Conservation (phyloP, 192 early-diverging fungal genomes). For the Umbelopsis ramanniana region DNA sequence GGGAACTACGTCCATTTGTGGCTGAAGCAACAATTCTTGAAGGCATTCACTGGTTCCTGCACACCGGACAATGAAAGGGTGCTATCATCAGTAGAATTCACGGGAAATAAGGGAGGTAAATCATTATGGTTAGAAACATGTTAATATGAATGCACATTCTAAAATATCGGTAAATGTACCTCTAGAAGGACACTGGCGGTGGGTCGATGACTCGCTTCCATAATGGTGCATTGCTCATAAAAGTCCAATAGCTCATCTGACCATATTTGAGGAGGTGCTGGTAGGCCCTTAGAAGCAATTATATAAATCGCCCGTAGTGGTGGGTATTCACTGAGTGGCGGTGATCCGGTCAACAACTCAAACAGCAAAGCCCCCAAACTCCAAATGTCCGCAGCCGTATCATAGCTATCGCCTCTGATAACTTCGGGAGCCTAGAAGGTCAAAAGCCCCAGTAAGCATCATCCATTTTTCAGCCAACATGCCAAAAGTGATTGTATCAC, state of each 20-base stretch:
- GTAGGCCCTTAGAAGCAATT: not conserved
- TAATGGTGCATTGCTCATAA: slow-evolving; percentile 66
- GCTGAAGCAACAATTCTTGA: not conserved
- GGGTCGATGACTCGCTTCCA: slow-evolving; percentile 71
- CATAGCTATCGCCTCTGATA: slow-evolving; percentile 84
- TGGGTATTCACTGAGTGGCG: slow-evolving; percentile 83
- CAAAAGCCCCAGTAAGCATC: not conserved
- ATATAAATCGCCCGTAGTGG: slow-evolving; percentile 40
- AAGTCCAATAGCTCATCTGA: slow-evolving; percentile 72
- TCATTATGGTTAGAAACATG: not conserved
- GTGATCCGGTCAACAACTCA: slow-evolving; percentile 91
- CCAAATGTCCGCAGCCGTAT: slow-evolving; percentile 88
- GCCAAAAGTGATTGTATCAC: too few species aligned
- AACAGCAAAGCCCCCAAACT: slow-evolving; percentile 90
- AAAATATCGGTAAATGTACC: not conserved
- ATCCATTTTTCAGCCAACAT: not conserved
- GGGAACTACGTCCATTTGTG: not conserved
- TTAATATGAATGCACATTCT: not conserved
- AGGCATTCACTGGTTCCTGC: slow-evolving; percentile 13
- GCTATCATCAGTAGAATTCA: not conserved
- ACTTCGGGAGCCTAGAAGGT: slow-evolving; percentile 76
- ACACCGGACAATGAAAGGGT: not conserved
- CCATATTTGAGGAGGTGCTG: slow-evolving; percentile 53
- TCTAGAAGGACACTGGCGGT: slow-evolving; percentile 45
- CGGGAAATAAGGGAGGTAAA: not conserved